Evolutionary conservation across 78 protist species (phyloP).

Genomic region (Planoprotostelium fungivorum): DNA sequence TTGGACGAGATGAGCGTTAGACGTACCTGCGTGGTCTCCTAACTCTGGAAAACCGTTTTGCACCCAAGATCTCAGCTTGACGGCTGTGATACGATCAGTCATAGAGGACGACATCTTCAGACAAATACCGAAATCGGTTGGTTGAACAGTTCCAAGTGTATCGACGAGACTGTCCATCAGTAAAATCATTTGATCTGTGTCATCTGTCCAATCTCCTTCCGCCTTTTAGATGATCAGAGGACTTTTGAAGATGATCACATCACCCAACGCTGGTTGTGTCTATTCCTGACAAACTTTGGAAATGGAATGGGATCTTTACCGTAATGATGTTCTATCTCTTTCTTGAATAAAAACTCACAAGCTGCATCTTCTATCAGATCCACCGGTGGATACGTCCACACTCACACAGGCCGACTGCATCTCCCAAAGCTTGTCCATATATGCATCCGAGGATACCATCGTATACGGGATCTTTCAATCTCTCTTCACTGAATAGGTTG

Average conservation of each 20-base stretch:
- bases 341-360: conserved; percentile 48
- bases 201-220: conserved; percentile 47
- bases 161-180: conserved; percentile 29
- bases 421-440: conserved; percentile 59
- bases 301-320: conserved; percentile 40
- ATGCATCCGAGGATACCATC: conserved; percentile 47
- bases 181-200: conserved; percentile 64
- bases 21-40: conserved; percentile 43
- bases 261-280: conserved; percentile 53
- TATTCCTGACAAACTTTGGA: conserved; percentile 40
- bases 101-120: no score
- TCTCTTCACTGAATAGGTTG: no score
- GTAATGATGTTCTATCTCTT: conserved; percentile 36
- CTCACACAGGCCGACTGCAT: conserved; percentile 58
- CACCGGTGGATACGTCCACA: neutral
- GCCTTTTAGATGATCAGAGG: neutral
- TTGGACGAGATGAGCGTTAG: neutral
- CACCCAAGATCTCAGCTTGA: conserved; percentile 47
- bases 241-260: conserved; percentile 3
- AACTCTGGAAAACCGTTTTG: conserved; percentile 38
- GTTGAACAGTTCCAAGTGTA: conserved; percentile 25
- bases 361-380: conserved; percentile 11
- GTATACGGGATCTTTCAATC: conserved; percentile 37
- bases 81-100: conserved; percentile 15
- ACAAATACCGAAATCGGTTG: conserved; percentile 9